Evolutionary conservation across 176 grass and related monocot species (phyloP).

Genomic region (Dactylis glomerata): DNA sequence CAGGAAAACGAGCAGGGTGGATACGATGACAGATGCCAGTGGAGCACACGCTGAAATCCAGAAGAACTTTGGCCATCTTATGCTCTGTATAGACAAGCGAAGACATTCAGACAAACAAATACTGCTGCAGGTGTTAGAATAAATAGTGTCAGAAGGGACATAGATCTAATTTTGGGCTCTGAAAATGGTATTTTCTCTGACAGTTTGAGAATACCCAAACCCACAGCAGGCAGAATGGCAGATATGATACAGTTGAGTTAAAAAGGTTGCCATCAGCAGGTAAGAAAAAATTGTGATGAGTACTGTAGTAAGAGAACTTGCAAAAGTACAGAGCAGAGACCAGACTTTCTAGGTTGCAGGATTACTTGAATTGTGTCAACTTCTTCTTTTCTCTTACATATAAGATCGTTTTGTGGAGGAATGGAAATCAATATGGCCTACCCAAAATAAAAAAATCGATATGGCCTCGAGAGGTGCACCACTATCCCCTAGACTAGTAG

Average conservation of each 20-base stretch:
- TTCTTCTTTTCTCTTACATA: not conserved
- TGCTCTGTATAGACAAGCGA: slow-evolving; percentile 42
- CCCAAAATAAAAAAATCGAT: not conserved
- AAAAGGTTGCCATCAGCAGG: not conserved
- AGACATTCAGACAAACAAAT: not conserved
- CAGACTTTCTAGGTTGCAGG: not conserved
- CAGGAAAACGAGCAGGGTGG: slow-evolving; percentile 83
- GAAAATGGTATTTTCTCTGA: not conserved
- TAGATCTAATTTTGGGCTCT: not conserved
- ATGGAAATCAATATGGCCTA: slow-evolving; percentile 10
- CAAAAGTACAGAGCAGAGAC: not conserved
- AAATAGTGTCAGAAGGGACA: not conserved
- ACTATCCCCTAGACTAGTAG: not conserved
- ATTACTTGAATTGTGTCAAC: not conserved
- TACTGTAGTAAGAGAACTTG: no score
- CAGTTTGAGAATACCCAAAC: not conserved
- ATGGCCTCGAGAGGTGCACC: slow-evolving; percentile 29
- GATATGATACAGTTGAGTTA: not conserved
- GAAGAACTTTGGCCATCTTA: slow-evolving; percentile 72
- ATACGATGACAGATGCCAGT: slow-evolving; percentile 69
- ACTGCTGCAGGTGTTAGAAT: not conserved
- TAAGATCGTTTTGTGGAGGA: not conserved
- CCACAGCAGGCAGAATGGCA: not conserved
- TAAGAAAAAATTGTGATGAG: no score
- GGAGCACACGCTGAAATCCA: slow-evolving; percentile 91